phyloP scores from a whole-genome alignment of 2,329 filamentous ascomycete species.

The Botrytis fragariae region DNA sequence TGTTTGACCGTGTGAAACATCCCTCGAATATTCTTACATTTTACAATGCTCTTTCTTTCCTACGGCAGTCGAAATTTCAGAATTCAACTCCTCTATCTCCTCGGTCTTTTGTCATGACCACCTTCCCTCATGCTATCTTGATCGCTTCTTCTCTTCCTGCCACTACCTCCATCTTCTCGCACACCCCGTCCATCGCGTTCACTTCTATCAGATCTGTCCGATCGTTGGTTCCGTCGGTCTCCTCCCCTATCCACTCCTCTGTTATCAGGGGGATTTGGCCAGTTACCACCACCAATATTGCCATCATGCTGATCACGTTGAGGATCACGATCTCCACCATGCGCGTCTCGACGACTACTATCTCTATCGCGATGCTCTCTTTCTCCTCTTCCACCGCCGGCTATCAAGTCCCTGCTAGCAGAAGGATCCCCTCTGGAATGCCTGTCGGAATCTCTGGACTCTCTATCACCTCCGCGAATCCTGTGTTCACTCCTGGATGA shows the following conservation, averaged over 20 bases:
- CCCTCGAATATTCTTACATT: slow-evolving; percentile 9
- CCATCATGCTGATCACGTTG: slow-evolving; percentile 12
- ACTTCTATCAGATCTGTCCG: slow-evolving; percentile 23
- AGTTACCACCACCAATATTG: slow-evolving; percentile 7
- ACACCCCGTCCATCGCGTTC: slow-evolving; percentile 32
- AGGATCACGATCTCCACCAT: slow-evolving; percentile 16
- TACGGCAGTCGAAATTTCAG: not conserved
- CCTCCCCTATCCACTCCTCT: slow-evolving; percentile 29
- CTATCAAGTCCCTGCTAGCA: slow-evolving; percentile 25
- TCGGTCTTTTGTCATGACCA: slow-evolving; percentile 38
- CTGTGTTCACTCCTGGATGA: slow-evolving; percentile 32
- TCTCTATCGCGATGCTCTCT: slow-evolving; percentile 24
- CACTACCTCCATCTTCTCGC: slow-evolving; percentile 28
- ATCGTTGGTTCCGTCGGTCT: slow-evolving; percentile 26
- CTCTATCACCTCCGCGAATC: slow-evolving; percentile 31
- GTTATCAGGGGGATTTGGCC: slow-evolving; percentile 14
- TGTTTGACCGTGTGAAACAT: not conserved
- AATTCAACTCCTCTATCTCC: slow-evolving; percentile 26
- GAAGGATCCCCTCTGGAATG: slow-evolving; percentile 6
- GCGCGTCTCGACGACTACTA: slow-evolving; percentile 23
- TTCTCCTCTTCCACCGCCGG: slow-evolving; percentile 26
- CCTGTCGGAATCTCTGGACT: slow-evolving; percentile 23
- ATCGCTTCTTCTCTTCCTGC: slow-evolving; percentile 37
- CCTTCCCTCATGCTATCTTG: slow-evolving; percentile 32
- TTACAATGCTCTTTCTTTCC: not conserved